phyloP scores from a whole-genome alignment of 352 stramenopile genomes.

The Blastocystis sp. region DNA sequence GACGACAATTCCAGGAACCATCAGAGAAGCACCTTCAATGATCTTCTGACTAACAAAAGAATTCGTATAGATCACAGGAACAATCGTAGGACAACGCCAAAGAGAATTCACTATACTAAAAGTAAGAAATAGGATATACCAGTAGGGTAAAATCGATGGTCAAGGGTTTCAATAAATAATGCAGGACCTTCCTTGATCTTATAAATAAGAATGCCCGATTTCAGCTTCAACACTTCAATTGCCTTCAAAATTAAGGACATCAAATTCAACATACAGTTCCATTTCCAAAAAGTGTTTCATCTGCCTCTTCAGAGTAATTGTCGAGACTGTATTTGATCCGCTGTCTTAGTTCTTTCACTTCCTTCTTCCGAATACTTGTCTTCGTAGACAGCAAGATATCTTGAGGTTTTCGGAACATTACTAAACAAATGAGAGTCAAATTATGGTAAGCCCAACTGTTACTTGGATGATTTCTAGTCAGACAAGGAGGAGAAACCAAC shows the following conservation, averaged over 20 bases:
- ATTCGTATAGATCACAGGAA: constrained; percentile 58
- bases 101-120: constrained; percentile 36
- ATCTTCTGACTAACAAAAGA: constrained; percentile 56
- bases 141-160: constrained; percentile 39
- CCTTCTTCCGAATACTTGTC: constrained; percentile 43
- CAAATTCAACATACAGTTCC: background rate
- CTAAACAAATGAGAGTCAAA: background rate
- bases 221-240: constrained; percentile 32
- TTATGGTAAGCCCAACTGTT: background rate
- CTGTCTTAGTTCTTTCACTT: constrained; percentile 38
- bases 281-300: constrained; percentile 18
- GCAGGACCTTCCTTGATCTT: constrained; percentile 16
- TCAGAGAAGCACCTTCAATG: constrained; percentile 37
- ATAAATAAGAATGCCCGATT: background rate
- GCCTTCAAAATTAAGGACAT: background rate
- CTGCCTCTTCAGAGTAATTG: constrained; percentile 20
- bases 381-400: constrained; percentile 24
- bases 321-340: background rate
- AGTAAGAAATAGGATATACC: background rate
- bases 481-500: background rate
- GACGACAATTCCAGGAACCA: constrained; percentile 56
- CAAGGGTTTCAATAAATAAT: constrained; percentile 11
- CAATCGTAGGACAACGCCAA: constrained; percentile 15
- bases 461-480: background rate
- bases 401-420: constrained; percentile 37